Conservation (phyloP, 345 rosid species). For the Populus pruinosa region DNA sequence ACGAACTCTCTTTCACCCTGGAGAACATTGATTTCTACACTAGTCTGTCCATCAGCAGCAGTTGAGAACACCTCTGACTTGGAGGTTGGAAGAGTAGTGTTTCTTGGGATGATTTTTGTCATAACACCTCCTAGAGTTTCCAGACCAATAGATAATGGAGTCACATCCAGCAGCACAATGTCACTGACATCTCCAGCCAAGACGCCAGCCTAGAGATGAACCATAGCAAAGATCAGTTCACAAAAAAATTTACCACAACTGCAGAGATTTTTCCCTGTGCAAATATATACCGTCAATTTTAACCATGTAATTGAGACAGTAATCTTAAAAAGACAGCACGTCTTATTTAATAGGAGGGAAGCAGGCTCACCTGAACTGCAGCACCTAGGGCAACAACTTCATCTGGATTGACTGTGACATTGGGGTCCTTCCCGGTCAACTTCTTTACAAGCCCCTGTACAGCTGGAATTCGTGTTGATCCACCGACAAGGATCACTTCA, state of each 20-base stretch:
- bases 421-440: slow-evolving; percentile 89
- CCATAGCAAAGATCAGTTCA: not conserved
- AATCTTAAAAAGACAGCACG: not conserved
- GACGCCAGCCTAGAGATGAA: slow-evolving; percentile 73
- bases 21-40: slow-evolving; percentile 93
- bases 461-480: slow-evolving; percentile 96
- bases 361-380: slow-evolving; percentile 77
- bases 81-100: slow-evolving; percentile 90
- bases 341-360: not conserved
- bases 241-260: not conserved
- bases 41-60: slow-evolving; percentile 98
- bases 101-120: slow-evolving; percentile 95
- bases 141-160: slow-evolving; percentile 81
- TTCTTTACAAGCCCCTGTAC: slow-evolving; percentile 91
- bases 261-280: not conserved
- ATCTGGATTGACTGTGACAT: slow-evolving; percentile 94
- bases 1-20: slow-evolving; percentile 99
- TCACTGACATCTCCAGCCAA: slow-evolving; percentile 94
- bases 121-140: slow-evolving; percentile 98
- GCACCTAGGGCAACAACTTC: slow-evolving; percentile 99
- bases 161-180: slow-evolving; percentile 85
- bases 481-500: slow-evolving; percentile 98
- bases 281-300: not conserved
- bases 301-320: not conserved
- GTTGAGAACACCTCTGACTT: slow-evolving; percentile 98